Evolutionary conservation across 306 rosid genomes (phyloP).

Genomic region (Vigna unguiculata): DNA sequence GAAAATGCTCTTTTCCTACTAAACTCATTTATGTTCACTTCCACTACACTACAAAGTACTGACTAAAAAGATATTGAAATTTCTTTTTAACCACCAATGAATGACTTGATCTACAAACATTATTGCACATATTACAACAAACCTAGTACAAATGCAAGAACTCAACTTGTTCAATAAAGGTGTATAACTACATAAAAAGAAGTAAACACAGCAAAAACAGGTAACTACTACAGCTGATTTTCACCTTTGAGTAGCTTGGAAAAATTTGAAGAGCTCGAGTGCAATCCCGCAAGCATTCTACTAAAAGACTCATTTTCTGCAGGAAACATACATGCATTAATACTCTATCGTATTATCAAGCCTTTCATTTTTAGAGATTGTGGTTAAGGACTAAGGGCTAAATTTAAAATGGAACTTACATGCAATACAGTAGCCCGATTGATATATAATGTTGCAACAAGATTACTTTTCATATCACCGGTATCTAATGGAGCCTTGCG

Average conservation of each 20-base stretch:
- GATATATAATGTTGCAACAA: constrained; percentile 68
- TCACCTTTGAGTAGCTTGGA: constrained; percentile 80
- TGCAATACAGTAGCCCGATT: constrained; percentile 85
- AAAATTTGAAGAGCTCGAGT: constrained; percentile 75
- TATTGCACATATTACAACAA: constrained; percentile 4
- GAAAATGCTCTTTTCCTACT: constrained; percentile 10
- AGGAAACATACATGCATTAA: constrained; percentile 30
- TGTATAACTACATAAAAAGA: neutral
- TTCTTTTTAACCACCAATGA: constrained; percentile 9
- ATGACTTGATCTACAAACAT: constrained; percentile 3
- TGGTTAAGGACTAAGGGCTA: neutral
- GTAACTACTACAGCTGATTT: constrained; percentile 32
- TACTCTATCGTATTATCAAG: constrained; percentile 34
- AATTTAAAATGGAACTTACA: constrained; percentile 55
- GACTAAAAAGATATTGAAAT: neutral
- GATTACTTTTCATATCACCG: constrained; percentile 59
- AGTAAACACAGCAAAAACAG: constrained; percentile 14
- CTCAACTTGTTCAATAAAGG: constrained; percentile 16
- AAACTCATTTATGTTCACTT: constrained; percentile 21
- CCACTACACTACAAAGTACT: neutral
- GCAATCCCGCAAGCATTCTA: constrained; percentile 78
- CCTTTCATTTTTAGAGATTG: constrained; percentile 3
- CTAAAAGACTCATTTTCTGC: constrained; percentile 75
- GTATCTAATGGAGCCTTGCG: constrained; percentile 72
- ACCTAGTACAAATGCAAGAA: constrained; percentile 23